Evolutionary conservation across 768 basidiomycete genomes (phyloP), one percentile per base, ranked within the genome.

Genomic region (Russula sp.): DNA sequence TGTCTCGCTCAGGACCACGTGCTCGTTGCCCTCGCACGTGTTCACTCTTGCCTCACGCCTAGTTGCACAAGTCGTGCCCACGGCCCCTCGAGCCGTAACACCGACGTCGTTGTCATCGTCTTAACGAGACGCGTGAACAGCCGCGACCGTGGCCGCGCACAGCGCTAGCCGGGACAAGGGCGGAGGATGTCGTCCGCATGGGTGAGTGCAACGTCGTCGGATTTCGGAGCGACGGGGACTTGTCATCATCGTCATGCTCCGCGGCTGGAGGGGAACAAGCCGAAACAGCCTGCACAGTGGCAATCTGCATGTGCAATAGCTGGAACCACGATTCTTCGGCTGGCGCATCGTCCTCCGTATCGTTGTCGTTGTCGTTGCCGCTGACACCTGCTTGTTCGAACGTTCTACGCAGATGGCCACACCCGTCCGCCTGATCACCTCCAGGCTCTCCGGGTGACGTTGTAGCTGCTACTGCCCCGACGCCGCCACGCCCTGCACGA

Each of bases 51-150:
- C n/a, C n/a, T n/a, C n/a, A n/a, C n/a, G n/a, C n/a, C n/a, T n/a
- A n/a, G n/a, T n/a, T n/a, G n/a, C n/a, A n/a, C n/a, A n/a, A n/a
- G n/a, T n/a, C n/a, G n/a, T n/a, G n/a, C n/a, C n/a, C n/a, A n/a
- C n/a, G n/a, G n/a, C n/a, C n/a, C n/a, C n/a, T n/a, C n/a, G n/a
- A n/a, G n/a, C n/a, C n/a, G n/a, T n/a, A n/a, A n/a, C n/a, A 27
- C 22, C 22, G 22, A 27, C 31, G 14, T 5, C 31, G 13, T 31
- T 1, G 85, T 77, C 5, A 84, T 79, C 2, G 87, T 83, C 67
- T 93, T 87, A 44, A 98, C 91, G 4, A 99, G 82, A 6, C 94
- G 85, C 69, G 91, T 94, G 82, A 99, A 96, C 9, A 99, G 77
- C 20, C 84, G 84, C 27, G 97, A 94, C 64, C 56, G 2, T 57